Base-by-base conservation (phyloP, 306 rosid species). In the Acacia melanoxylon region DNA sequence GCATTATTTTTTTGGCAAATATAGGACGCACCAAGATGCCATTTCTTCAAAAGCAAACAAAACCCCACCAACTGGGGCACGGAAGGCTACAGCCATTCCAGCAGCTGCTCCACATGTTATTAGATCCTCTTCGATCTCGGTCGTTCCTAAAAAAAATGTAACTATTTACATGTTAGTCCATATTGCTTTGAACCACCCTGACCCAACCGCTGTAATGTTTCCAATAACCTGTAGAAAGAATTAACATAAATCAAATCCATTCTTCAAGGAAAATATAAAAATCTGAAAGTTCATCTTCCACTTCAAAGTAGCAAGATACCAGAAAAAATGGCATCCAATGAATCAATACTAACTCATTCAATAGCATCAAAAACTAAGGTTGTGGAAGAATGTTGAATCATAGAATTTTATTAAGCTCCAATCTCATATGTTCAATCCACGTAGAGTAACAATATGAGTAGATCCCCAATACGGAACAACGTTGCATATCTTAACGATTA, bases 41-140 rank as follows among this genome's bases (percentile, higher is more conserved):
- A 96, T 93, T 91, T 88, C 98, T 88, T 96, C 99, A 72, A 96
- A 84, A 83, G 93, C 97, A 86, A 96, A 96, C 86, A 96, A 85
- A 70, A 96, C 91, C 14, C 99, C 99, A 31, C 99, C 99, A 65
- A 96, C 99, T 75, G 99, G 98, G 35, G 97, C 84, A 69, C 97
- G 97, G 76, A 96, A 96, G 62, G 98, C 93, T 29, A 97, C 98
- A 56, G 98, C 98, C 22, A 95, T 93, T 71, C 99, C 99, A 73
- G 97, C 99, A 46, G 99, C 99, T 12, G 98, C 78, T 85, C 99
- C 99, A 82, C 93, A 89, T 22, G 89, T 91, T 76, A 93, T 83
- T 35, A 96, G 92, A 87, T 96, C 99, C 33, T n/a, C 99, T 83
- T 22, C 96, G 87, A 78, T 95, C 99, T 65, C 98, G 85, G 76